These are phyloP conservation scores for Leccinum disarticulatum DNA, from an alignment of 768 basidiomycete species.

Conservation along the genomic window DNA sequence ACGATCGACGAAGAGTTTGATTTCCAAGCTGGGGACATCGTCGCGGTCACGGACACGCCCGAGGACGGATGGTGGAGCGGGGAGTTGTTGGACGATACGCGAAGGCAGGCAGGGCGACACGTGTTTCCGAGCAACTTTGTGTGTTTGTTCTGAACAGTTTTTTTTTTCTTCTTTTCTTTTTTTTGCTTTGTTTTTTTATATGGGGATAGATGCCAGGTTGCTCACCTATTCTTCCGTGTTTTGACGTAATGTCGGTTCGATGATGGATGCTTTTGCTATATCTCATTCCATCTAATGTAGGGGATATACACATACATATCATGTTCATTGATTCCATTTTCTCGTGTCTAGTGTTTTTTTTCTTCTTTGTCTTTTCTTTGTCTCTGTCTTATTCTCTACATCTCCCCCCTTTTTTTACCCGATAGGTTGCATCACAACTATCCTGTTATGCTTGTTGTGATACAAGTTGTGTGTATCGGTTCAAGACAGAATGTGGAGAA, in stretches of 20 bases:
- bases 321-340: background rate
- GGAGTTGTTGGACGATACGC: constrained; percentile 72
- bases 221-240: background rate
- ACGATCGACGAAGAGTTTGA: constrained; percentile 93
- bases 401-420: no score
- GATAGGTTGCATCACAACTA: no score
- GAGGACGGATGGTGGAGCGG: constrained; percentile 99
- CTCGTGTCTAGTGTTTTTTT: background rate
- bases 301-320: background rate
- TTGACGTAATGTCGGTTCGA: background rate
- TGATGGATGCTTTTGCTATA: background rate
- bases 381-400: background rate
- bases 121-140: constrained; percentile 92
- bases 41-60: constrained; percentile 90
- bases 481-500: no score
- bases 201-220: background rate
- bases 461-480: no score
- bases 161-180: background rate
- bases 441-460: no score
- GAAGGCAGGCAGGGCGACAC: constrained; percentile 68
- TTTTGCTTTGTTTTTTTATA: background rate
- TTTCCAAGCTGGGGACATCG: constrained; percentile 93
- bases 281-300: background rate
- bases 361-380: no score
- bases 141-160: constrained; percentile 57